Evolutionary conservation across 2,329 filamentous ascomycete species (phyloP), one percentile per base, ranked within the genome.

Genomic region (Neonectria sp.): DNA sequence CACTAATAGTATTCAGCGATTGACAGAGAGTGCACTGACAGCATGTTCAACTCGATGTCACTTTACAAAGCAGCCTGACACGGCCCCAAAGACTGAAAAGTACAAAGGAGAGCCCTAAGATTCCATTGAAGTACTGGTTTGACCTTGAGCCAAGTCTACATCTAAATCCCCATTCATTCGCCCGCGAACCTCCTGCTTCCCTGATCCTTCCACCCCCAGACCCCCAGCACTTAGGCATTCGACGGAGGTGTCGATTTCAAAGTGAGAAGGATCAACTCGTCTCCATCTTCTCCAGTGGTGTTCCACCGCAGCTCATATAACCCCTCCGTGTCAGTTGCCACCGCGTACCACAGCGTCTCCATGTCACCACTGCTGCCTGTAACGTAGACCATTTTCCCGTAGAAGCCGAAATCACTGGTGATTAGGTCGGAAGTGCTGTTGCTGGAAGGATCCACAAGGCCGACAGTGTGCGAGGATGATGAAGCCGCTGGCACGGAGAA

Each of bases 271-370:
- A 64, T 37, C 12, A 55, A 17, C 13, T 48, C 55, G n/a, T 55
- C 43, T 11, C 25, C 40, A 2, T 37, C 55, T 21, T 65, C 66
- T 15, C 37, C 55, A n/a, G 66, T 59, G 21, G 51, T 55, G 55
- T 69, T 63, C 67, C 67, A 69, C 6, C 45, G 52, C 43, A 69
- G 49, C 27, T 55, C 27, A 45, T 63, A 69, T 3, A 69, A 29
- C 6, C 63, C 63, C 5, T 51, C 35, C 8, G 45, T 53, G n/a
- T 9, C 59, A 11, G 63, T 60, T 2, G 63, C 45, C 46, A 53
- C 51, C 43, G 63, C 63, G 27, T 60, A 69, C 59, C 63, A 69
- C 3, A 63, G 51, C 8, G 56, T 51, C 35, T 57, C 37, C 15
- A 60, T 17, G 4, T 4, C 17, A 17, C 67, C 67, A 17, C 12